Evolutionary conservation across 345 rosid species (phyloP).

Genomic region (Citrus reticulata): DNA sequence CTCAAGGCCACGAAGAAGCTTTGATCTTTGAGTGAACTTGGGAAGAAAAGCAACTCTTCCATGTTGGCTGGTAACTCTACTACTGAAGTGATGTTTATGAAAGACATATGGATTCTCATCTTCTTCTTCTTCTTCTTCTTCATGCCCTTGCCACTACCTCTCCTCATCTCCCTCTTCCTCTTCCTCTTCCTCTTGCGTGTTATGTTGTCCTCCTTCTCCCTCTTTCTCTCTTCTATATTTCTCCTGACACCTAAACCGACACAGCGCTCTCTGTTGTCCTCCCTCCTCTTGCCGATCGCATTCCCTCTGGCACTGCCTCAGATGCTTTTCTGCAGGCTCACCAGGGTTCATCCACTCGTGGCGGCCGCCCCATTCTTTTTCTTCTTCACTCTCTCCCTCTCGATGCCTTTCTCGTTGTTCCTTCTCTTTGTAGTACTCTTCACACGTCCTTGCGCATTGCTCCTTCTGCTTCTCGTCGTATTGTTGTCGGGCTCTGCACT

Average conservation of each 20-base stretch:
- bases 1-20: constrained; percentile 41
- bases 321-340: constrained; percentile 13
- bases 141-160: background rate
- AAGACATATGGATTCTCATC: constrained; percentile 39
- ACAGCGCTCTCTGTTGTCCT: constrained; percentile 17
- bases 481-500: constrained; percentile 38
- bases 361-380: background rate
- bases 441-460: constrained; percentile 28
- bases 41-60: constrained; percentile 33
- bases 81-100: constrained; percentile 18
- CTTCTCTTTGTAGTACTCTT: constrained; percentile 28
- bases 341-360: background rate
- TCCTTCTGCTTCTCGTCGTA: constrained; percentile 21
- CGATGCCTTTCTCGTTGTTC: constrained; percentile 1
- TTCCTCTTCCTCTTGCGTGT: background rate
- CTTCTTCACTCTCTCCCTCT: background rate
- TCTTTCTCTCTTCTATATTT: constrained; percentile 2
- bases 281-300: constrained; percentile 17
- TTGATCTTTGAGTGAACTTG: constrained; percentile 33
- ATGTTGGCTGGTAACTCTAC: constrained; percentile 3
- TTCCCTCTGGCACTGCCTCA: constrained; percentile 28
- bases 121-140: background rate
- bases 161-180: background rate
- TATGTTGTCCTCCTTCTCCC: background rate
- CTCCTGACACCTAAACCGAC: constrained; percentile 28